Conservation (phyloP, 805 yeast genomes). For the Dipodascopsis tothii region DNA sequence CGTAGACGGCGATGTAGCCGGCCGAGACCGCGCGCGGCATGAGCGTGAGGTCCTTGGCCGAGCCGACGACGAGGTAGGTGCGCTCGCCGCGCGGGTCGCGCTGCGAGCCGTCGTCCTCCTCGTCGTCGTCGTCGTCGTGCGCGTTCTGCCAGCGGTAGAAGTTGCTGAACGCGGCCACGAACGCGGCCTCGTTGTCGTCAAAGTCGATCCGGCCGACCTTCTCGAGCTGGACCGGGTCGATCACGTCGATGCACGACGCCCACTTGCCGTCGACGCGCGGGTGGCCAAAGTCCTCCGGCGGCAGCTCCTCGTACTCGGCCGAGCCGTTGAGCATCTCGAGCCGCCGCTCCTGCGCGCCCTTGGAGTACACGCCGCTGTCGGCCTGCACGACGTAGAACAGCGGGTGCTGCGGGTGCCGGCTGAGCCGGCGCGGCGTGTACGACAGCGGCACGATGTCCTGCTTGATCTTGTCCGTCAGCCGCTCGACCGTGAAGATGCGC, state of each 20-base stretch:
- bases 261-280: constrained; percentile 31
- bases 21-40: constrained; percentile 21
- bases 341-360: constrained; percentile 11
- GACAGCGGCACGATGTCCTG: constrained; percentile 39
- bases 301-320: constrained; percentile 32
- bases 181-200: constrained; percentile 37
- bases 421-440: constrained; percentile 45
- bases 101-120: constrained; percentile 6
- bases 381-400: constrained; percentile 40
- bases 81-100: constrained; percentile 14
- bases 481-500: constrained; percentile 25
- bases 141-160: constrained; percentile 26
- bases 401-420: constrained; percentile 21
- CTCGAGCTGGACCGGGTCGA: constrained; percentile 33
- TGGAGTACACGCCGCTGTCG: constrained; percentile 34
- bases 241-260: constrained; percentile 51
- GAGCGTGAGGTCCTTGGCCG: constrained; percentile 26
- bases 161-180: constrained; percentile 34
- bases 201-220: constrained; percentile 42
- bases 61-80: constrained; percentile 27
- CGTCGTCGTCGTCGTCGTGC: constrained; percentile 11
- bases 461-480: constrained; percentile 25
- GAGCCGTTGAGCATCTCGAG: constrained; percentile 3
- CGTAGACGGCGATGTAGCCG: constrained; percentile 29
- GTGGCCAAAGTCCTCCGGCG: constrained; percentile 42